Conservation (phyloP, 345 rosid species). For the Arabidopsis thaliana region DNA sequence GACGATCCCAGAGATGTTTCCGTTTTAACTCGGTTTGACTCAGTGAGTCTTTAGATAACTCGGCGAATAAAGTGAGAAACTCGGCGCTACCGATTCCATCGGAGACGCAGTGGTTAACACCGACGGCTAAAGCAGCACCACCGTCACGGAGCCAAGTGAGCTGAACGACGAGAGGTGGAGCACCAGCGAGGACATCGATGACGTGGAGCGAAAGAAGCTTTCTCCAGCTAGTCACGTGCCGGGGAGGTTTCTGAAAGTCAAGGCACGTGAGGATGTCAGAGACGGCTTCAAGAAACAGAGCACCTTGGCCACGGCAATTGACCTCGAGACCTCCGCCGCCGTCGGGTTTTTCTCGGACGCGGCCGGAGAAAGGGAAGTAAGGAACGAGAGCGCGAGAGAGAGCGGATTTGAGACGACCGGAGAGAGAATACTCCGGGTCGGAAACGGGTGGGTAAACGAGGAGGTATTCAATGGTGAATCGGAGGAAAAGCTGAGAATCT, state of each 20-base stretch:
- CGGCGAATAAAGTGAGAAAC: slow-evolving; percentile 70
- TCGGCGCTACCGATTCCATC: slow-evolving; percentile 83
- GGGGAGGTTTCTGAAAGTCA: slow-evolving; percentile 65
- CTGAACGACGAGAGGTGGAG: slow-evolving; percentile 75
- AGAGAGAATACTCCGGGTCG: slow-evolving; percentile 40
- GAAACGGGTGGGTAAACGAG: slow-evolving; percentile 56
- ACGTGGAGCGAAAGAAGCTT: slow-evolving; percentile 63
- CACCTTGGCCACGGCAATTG: slow-evolving; percentile 73
- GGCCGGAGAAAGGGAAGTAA: slow-evolving; percentile 83
- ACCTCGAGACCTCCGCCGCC: slow-evolving; percentile 60
- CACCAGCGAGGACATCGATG: slow-evolving; percentile 75
- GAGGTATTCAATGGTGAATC: slow-evolving; percentile 84
- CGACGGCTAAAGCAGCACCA: slow-evolving; percentile 67
- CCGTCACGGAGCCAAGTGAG: slow-evolving; percentile 91
- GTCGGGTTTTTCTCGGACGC: slow-evolving; percentile 60
- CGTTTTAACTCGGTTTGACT: slow-evolving; percentile 38
- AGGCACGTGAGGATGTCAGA: slow-evolving; percentile 47
- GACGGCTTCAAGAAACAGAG: slow-evolving; percentile 63
- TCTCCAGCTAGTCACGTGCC: slow-evolving; percentile 70
- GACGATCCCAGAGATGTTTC: slow-evolving; percentile 79
- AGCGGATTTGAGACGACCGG: slow-evolving; percentile 60
- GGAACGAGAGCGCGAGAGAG: slow-evolving; percentile 65
- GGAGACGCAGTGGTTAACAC: slow-evolving; percentile 71
- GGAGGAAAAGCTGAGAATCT: slow-evolving; percentile 89
- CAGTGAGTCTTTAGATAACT: slow-evolving; percentile 46